A percentile compares a stretch with the other conserved stretches of the same genome.
phyloP scores from a whole-genome alignment of 768 basidiomycete species.

The Mycena galericulata region DNA sequence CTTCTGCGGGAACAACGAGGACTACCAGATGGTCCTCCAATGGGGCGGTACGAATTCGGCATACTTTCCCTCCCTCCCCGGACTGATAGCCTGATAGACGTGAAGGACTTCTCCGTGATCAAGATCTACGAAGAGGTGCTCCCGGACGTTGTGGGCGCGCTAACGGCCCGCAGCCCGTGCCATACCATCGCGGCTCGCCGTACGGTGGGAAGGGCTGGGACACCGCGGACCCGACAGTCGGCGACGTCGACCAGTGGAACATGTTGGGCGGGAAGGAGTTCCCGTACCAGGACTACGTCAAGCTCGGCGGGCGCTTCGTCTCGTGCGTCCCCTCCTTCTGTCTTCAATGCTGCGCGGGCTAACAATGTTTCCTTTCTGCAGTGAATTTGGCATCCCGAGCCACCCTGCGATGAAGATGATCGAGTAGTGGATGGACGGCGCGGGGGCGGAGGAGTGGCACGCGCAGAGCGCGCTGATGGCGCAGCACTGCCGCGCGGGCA shows the following conservation, averaged over 20 bases:
- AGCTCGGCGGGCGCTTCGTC: conserved; percentile 72
- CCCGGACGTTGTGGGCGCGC: conserved; percentile 61
- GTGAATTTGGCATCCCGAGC: conserved; percentile 75
- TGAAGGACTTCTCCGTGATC: conserved; percentile 62
- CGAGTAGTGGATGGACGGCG: conserved; percentile 65
- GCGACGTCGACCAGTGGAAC: conserved; percentile 90
- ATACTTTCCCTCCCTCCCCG: background rate
- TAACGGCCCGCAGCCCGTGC: conserved; percentile 60
- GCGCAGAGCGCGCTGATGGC: conserved; percentile 69
- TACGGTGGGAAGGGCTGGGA: conserved; percentile 83
- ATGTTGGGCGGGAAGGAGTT: conserved; percentile 72
- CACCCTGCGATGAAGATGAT: conserved; percentile 70
- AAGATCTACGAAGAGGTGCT: conserved; percentile 74
- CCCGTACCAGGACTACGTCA: conserved; percentile 72
- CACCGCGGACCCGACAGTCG: conserved; percentile 78
- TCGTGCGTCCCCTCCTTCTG: conserved; percentile 54
- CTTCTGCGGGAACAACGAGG: conserved; percentile 89
- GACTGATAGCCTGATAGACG: conserved; percentile 40
- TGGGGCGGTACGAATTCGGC: conserved; percentile 61
- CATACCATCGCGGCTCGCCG: conserved; percentile 87
- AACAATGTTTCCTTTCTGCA: conserved; percentile 33
- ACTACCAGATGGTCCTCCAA: conserved; percentile 65
- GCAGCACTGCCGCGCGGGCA: conserved; percentile 71
- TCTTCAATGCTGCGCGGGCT: background rate
- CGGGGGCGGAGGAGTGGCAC: conserved; percentile 56